Evolutionary conservation across 805 yeast species (phyloP).

Genomic region (Ogataea pini): DNA sequence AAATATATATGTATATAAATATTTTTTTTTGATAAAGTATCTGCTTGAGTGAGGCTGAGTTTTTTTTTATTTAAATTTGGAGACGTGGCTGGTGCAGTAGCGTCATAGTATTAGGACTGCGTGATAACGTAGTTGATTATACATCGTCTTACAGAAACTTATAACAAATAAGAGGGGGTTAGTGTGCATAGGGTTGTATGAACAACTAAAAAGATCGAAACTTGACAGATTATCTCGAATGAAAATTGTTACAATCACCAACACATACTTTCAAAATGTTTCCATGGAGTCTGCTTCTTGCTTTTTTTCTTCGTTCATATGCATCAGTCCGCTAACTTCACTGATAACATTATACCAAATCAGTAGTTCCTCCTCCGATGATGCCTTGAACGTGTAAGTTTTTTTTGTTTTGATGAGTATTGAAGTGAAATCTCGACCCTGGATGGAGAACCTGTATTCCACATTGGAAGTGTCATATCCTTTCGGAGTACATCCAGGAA

Average conservation of each 20-base stretch:
- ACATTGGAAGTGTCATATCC: conserved; percentile 32
- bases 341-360: conserved; percentile 47
- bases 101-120: too few species aligned
- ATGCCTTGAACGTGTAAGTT: conserved; percentile 42
- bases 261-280: too few species aligned
- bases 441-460: conserved; percentile 41
- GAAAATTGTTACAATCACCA: too few species aligned
- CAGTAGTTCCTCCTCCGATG: conserved; percentile 44
- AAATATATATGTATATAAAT: too few species aligned
- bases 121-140: too few species aligned
- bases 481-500: conserved; percentile 47
- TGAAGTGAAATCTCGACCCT: conserved; percentile 45
- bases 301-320: conserved; percentile 2
- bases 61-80: neutral
- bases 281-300: neutral
- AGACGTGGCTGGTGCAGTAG: neutral
- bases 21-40: neutral
- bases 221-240: too few species aligned
- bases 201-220: too few species aligned
- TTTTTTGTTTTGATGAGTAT: conserved; percentile 30
- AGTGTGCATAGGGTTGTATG: too few species aligned
- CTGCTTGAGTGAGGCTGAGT: neutral
- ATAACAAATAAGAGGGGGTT: too few species aligned
- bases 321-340: conserved; percentile 29
- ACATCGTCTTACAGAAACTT: too few species aligned